phyloP scores from a whole-genome alignment of 495 filamentous ascomycete genomes.

The Bombardia bombarda region DNA sequence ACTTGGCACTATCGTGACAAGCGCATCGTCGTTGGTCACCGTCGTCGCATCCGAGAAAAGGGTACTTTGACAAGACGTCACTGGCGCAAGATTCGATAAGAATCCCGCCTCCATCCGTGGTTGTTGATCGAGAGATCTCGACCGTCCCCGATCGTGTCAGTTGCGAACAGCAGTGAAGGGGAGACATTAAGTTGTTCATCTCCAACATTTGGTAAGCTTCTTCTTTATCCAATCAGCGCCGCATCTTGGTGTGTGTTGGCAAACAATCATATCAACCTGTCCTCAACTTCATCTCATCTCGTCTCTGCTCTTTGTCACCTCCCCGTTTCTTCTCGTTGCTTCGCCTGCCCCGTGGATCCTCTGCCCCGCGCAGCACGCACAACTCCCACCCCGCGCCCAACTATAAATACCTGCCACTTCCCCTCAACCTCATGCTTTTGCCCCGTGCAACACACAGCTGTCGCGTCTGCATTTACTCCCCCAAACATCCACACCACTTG shows the following conservation, averaged over 20 bases:
- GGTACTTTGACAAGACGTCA: background rate
- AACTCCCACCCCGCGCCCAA: background rate
- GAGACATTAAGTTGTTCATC: slow-evolving; percentile 99
- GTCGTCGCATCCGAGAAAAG: slow-evolving; percentile 4
- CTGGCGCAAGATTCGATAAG: background rate
- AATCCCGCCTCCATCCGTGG: no score
- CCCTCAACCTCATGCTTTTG: background rate
- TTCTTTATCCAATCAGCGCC: slow-evolving; percentile 1
- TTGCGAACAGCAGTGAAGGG: slow-evolving; percentile 47
- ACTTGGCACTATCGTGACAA: background rate
- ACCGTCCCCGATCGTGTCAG: slow-evolving; percentile 13
- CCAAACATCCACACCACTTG: background rate
- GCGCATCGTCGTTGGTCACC: slow-evolving; percentile 5
- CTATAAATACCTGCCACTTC: no score
- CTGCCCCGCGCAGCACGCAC: background rate
- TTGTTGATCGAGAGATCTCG: slow-evolving; percentile 31
- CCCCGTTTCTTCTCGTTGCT: background rate
- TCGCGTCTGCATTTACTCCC: background rate
- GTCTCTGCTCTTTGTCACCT: background rate
- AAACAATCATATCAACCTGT: background rate
- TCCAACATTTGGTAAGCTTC: slow-evolving; percentile 71
- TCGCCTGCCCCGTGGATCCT: background rate
- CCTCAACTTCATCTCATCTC: background rate
- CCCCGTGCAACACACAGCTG: background rate
- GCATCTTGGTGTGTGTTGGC: background rate